Base-by-base conservation (phyloP, 345 rosid species). In the Populus pruinosa region DNA sequence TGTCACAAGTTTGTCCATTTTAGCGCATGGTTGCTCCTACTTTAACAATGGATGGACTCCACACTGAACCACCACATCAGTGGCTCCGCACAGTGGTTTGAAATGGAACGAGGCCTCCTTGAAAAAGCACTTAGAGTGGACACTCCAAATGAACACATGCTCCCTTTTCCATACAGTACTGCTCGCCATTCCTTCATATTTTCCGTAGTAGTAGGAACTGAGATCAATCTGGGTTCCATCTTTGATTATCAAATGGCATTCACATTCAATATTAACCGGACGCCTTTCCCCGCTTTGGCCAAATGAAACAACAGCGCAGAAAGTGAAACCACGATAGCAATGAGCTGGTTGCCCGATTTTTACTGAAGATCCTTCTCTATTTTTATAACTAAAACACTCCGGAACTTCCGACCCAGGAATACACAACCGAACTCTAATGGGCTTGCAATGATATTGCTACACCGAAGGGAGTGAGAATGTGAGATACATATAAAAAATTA, bases 111-210 rank as follows among this genome's bases (percentile, higher is more conserved):
- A 41, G 44, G 44, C 44, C 44, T 41, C 44, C 44, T 41, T 41
- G 44, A 33, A 33, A 41, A 41, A 41, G 13, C 0, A 0, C 10
- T 41, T 0, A 10, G 0, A 41, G 4, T 41, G 13, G 13, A 41
- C 11, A 41, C 44, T 41, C 44, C 44, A 41, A 41, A 41, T 41
- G 44, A 41, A 41, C 44, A 41, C 44, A 41, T 41, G 44, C 44
- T 41, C 44, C 44, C 44, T 2, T 41, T 10, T 0, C 13, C 44
- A 41, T 41, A 0, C 0, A 33, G 5, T 33, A 10, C 4, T 0
- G 0, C 44, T 9, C 13, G 0, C 0, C 44, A 0, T 36, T 38
- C 0, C 0, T 7, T 6, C 8, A 1, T 2, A 0, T 0, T 10
- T 0, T 0, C 0, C 0, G 44, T 41, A 0, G 44, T 2, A 41